Conservation (phyloP, 192 early-diverging fungal genomes). For the Linnemannia zychae region DNA sequence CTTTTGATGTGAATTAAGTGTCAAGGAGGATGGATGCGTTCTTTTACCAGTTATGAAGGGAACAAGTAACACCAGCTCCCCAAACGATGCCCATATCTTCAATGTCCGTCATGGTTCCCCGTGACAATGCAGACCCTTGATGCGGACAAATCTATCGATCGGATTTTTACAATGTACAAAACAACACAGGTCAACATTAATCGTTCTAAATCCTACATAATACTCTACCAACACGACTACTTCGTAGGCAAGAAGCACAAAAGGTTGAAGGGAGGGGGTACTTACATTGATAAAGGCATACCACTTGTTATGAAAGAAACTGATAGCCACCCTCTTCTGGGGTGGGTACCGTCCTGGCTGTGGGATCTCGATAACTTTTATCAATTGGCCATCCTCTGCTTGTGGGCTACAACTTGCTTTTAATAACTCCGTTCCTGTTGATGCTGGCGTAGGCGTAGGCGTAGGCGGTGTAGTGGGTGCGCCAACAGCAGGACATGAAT, state of each 20-base stretch:
- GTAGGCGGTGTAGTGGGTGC: not conserved
- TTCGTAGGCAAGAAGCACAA: too few species aligned
- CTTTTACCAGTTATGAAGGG: slow-evolving; percentile 45
- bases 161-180: not conserved
- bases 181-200: too few species aligned
- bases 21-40: not conserved
- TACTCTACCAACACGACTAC: too few species aligned
- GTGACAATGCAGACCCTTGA: slow-evolving; percentile 44
- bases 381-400: slow-evolving; percentile 14
- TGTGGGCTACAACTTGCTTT: slow-evolving; percentile 1
- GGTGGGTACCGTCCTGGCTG: slow-evolving; percentile 52
- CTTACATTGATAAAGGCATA: slow-evolving; percentile 56
- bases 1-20: too few species aligned
- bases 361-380: slow-evolving; percentile 47
- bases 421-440: not conserved
- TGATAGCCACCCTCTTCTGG: slow-evolving; percentile 40
- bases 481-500: not conserved
- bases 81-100: slow-evolving; percentile 57
- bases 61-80: slow-evolving; percentile 46
- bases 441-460: not conserved
- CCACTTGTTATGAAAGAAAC: slow-evolving; percentile 47
- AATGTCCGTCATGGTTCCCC: slow-evolving; percentile 48
- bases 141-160: slow-evolving; percentile 44
- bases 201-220: too few species aligned
- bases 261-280: too few species aligned